Evolutionary conservation across 129 eudicot genomes (phyloP), one percentile per base, ranked within the genome.

Genomic region (Centaurea solstitialis): DNA sequence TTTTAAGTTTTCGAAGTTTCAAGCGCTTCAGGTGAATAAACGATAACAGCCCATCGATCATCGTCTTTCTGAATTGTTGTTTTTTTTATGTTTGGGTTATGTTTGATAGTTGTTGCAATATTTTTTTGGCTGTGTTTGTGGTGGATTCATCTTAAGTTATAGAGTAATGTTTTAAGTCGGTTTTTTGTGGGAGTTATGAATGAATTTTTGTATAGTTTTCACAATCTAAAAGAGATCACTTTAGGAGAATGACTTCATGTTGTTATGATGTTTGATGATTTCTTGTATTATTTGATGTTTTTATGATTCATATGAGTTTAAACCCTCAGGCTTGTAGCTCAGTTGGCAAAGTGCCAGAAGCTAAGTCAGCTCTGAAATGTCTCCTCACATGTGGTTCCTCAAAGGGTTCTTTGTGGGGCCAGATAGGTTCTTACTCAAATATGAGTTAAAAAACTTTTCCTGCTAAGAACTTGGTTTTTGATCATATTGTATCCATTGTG

Each of bases 1-100:
- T 81, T 94, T 92, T 87, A 89, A 82, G 35, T 92, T 94, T 82
- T 92, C 97, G 85, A 85, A 85, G 72, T 86, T 94, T 20, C 99
- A 94, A 81, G 96, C 96, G 80, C 85, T 94, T 66, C 97, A 92
- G 97, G 97, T 94, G 28, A 66, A 59, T 26, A 64, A 26, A 33
- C 37, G 37, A 10, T 2, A 30, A 57, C 10, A 21, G 40, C 15
- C 39, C 69, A 65, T 69, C 6, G 10, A 23, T 76, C 70, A 26
- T 72, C 30, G 30, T 26, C 53, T 76, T 10, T 18, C 30, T 53
- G 37, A 20, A 50, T 12, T 78, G 9, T 10, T 2, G 17, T 73
- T 70, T 35, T 39, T 75, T 20, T 13, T 13, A 39, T 10, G 41
- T 15, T 47, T 3, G 7, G 22, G n/a, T 24, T 18, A 21, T 38